Percentiles rank a stretch among this genome's conserved stretches.
phyloP scores from a whole-genome alignment of 169 alveolate genomes.

The Eimeria brunetti region DNA sequence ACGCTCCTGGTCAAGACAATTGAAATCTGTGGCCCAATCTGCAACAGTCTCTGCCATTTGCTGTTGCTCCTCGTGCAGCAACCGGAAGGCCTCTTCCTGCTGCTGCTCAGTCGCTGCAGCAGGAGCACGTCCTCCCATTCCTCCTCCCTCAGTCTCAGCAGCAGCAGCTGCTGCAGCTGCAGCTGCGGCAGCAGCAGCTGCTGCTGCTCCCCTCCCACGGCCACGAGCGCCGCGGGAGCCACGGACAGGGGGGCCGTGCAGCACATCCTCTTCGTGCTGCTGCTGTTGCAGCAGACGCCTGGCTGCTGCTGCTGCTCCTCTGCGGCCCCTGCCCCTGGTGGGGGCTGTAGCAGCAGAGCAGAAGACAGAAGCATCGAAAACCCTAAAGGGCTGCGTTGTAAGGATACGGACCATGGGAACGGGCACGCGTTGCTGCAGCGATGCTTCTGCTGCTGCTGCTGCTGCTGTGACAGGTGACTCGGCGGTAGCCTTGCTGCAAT shows the following conservation, averaged over 20 bases:
- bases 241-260: slow-evolving; percentile 25
- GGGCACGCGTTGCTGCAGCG: slow-evolving; percentile 3
- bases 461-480: slow-evolving; percentile 8
- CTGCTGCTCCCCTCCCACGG: slow-evolving; percentile 72
- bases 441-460: slow-evolving; percentile 15
- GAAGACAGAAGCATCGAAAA: slow-evolving; percentile 65
- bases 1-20: slow-evolving; percentile 72
- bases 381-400: slow-evolving; percentile 73
- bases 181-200: slow-evolving; percentile 46
- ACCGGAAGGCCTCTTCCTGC: slow-evolving; percentile 69
- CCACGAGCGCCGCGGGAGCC: slow-evolving; percentile 42
- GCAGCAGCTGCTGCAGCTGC: slow-evolving; percentile 52
- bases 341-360: slow-evolving; percentile 57
- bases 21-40: slow-evolving; percentile 76
- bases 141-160: slow-evolving; percentile 39
- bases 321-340: slow-evolving; percentile 60
- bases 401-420: slow-evolving; percentile 70
- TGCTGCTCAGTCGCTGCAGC: slow-evolving; percentile 65
- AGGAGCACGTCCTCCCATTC: slow-evolving; percentile 42
- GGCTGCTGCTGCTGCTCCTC: slow-evolving; percentile 74
- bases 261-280: slow-evolving; percentile 43
- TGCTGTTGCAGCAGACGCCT: slow-evolving; percentile 74
- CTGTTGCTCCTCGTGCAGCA: slow-evolving; percentile 49
- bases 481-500: slow-evolving; percentile 1
- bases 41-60: slow-evolving; percentile 53